Evolutionary conservation across 176 grass and related monocot genomes (phyloP), one percentile per base, ranked within the genome.

Genomic region (Carex pumila): DNA sequence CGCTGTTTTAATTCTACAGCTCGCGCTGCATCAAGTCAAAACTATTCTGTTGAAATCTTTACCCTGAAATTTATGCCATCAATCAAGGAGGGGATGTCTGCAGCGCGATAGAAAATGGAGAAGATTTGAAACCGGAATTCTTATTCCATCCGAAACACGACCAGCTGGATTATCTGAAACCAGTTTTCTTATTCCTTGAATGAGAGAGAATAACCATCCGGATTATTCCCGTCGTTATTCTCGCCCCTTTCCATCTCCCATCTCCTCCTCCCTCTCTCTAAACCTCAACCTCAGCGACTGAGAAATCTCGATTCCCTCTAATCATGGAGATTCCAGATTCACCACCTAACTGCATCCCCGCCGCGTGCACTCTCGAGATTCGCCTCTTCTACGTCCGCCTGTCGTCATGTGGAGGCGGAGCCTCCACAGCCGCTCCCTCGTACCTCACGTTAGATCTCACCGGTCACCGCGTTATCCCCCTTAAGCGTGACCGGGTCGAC

Each of bases 341-440:
- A 3, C 64, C 79, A 64, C 61, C 67, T 34, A 87, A 50, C 63
- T 80, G 39, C 52, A 75, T 81, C 71, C 18, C 79, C 62, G 61
- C 12, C 41, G 31, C 62, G 21, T 25, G 63, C 90, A 63, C 65
- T 67, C 91, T 98, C 50, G 91, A 93, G 86, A 92, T 90, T 25
- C 92, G 92, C 49, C 95, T 95, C 53, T 98, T 98, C 88, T 95
- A 98, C 91, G 85, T 95, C 73, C 91, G 91, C 36, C 67, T 98
- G 32, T 87, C 89, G 12, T 86, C 91, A 5, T 86, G 71, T 80
- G 66, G 32, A 21, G 66, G 75, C 63, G 7, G 85, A 83, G 11
- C 82, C 82, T 81, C 79, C 34, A 63, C 79, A 3, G 18, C 81
- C 32, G 61, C 82, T 15, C 95, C 94, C 50, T 86, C 85, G 34